Conservation (phyloP, 2,329 filamentous ascomycete genomes). For the Teratosphaeria pseudoeucalypti region DNA sequence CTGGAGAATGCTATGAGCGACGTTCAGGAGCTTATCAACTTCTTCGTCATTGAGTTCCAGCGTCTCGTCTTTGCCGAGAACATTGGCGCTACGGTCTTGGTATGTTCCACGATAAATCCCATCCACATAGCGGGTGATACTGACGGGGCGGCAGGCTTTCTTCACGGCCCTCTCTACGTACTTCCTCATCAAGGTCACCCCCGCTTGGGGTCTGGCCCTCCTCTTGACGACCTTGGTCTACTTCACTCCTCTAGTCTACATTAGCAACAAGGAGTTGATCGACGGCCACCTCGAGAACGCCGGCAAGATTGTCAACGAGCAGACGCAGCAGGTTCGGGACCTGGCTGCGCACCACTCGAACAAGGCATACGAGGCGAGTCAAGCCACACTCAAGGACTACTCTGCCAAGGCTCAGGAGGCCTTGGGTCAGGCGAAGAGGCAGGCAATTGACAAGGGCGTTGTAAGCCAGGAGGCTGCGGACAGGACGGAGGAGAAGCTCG, state of each 20-base stretch:
- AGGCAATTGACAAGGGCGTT: constrained; percentile 26
- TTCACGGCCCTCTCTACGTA: constrained; percentile 48
- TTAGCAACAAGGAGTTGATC: constrained; percentile 55
- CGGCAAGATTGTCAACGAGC: constrained; percentile 44
- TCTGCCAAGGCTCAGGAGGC: constrained; percentile 49
- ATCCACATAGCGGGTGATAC: constrained; percentile 3
- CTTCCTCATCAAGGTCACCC: constrained; percentile 55
- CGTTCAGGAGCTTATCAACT: constrained; percentile 55
- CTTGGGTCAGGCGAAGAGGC: constrained; percentile 32
- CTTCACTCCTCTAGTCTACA: constrained; percentile 52
- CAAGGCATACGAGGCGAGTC: constrained; percentile 47
- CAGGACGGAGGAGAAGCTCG: constrained; percentile 9
- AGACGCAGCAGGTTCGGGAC: constrained; percentile 50
- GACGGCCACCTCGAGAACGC: constrained; percentile 49
- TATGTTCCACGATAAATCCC: constrained; percentile 29
- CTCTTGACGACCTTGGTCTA: constrained; percentile 47
- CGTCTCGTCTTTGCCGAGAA: constrained; percentile 58
- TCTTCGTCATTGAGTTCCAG: constrained; percentile 59
- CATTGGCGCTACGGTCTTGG: constrained; percentile 48
- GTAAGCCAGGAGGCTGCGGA: constrained; percentile 25
- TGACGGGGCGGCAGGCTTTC: constrained; percentile 41
- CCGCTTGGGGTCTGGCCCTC: constrained; percentile 53
- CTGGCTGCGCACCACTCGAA: constrained; percentile 50
- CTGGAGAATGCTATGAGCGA: constrained; percentile 52
- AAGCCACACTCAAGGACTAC: constrained; percentile 51